Base-by-base conservation (phyloP, 495 filamentous ascomycete species). In the Tuber indicum region DNA sequence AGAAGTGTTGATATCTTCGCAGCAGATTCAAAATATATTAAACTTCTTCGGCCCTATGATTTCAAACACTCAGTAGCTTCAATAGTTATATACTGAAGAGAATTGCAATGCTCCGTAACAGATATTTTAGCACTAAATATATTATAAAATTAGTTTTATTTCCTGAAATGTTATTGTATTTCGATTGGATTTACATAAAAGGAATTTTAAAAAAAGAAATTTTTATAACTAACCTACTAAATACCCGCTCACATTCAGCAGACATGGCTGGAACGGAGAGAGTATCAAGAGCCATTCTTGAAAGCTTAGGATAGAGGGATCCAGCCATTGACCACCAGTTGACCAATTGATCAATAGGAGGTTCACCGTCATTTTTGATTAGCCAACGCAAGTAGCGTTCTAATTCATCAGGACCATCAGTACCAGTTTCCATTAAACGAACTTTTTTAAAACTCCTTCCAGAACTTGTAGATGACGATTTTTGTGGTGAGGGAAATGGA, bases 231-330 rank as follows among this genome's bases (percentile, higher is more conserved):
- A 42, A 42, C 41, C 41, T 42, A 42, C 41, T 42, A 42, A 42
- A 42, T 2, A 42, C 41, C 41, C 7, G 41, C 41, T 42, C 41
- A 42, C 41, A 42, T 49, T 77, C 58, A 1, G 58, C 72, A 8
- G 75, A 77, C 58, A 77, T 74, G 1, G 72, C 62, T 12, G 36
- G 75, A 43, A 77, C 45, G 0, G 72, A 77, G 3, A 74, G 45
- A 47, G 72, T 69, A 71, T 77, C 75, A 7, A 77, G 19, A 43
- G 72, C 72, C 32, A 77, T n/a, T 23, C 47, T 77, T 16, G 75
- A 77, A 1, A 71, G 41, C 2, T 47, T 32, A 0, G 41, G 75
- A 47, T 73, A 73, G 0, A n/a, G n/a, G 5, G 52, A 23, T 39
- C 21, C 3, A 4, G 47, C 47, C 47, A 52, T 52, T 23, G 21